phyloP scores from a whole-genome alignment of 352 stramenopile species.

The Globisporangium rhizosaccharum region DNA sequence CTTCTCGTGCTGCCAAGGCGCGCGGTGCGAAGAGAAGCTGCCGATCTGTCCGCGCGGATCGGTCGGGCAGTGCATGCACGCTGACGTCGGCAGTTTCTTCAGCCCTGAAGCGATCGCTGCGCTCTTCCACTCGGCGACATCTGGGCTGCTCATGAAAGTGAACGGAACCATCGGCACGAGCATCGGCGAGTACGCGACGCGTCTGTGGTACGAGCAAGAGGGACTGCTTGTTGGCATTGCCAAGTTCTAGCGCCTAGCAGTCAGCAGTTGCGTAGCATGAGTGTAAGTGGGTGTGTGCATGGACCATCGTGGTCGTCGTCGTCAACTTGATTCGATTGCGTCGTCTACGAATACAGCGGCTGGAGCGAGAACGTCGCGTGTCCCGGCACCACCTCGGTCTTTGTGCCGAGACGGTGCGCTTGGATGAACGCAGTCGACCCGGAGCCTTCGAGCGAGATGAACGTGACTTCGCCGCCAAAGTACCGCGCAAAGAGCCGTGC shows the following conservation, averaged over 20 bases:
- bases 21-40: slow-evolving; percentile 42
- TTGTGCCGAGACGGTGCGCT: slow-evolving; percentile 66
- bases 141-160: slow-evolving; percentile 71
- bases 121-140: slow-evolving; percentile 65
- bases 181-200: slow-evolving; percentile 61
- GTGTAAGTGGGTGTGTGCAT: background rate
- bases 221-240: slow-evolving; percentile 64
- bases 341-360: slow-evolving; percentile 11
- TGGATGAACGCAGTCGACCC: slow-evolving; percentile 93
- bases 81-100: slow-evolving; percentile 60
- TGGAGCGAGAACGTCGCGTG: slow-evolving; percentile 29
- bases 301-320: too few relatives aligned
- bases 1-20: slow-evolving; percentile 75
- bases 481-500: slow-evolving; percentile 94
- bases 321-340: background rate
- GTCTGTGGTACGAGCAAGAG: slow-evolving; percentile 70
- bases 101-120: slow-evolving; percentile 70
- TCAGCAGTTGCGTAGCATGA: background rate
- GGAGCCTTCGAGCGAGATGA: slow-evolving; percentile 98
- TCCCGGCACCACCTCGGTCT: slow-evolving; percentile 68
- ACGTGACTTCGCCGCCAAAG: slow-evolving; percentile 97
- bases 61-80: slow-evolving; percentile 59
- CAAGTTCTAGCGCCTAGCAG: slow-evolving; percentile 24
- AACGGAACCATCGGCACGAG: slow-evolving; percentile 70
- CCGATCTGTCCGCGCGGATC: slow-evolving; percentile 53